Conservation (phyloP, 441 rosid genomes). For the Croton laevigatus region DNA sequence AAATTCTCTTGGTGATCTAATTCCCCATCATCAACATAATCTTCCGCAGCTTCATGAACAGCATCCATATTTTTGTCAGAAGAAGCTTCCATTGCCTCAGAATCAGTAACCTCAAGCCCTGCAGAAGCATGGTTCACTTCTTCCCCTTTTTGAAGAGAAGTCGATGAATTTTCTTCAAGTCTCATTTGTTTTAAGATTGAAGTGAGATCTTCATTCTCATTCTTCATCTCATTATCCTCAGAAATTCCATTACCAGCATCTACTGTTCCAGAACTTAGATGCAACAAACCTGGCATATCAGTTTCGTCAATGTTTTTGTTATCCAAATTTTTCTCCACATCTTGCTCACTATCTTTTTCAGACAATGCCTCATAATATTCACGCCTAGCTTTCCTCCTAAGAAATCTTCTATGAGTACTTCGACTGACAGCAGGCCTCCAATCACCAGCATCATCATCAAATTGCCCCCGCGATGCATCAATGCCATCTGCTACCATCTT, state of each 20-base stretch:
- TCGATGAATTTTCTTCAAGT: conserved; percentile 55
- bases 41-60: conserved; percentile 33
- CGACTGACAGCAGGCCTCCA: conserved; percentile 93
- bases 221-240: conserved; percentile 30
- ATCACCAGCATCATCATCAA: conserved; percentile 56
- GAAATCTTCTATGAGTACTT: conserved; percentile 75
- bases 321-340: conserved; percentile 37
- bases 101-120: conserved; percentile 17
- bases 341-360: conserved; percentile 60
- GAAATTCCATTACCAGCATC: conserved; percentile 23
- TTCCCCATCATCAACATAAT: conserved; percentile 30
- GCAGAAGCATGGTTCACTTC: conserved; percentile 21
- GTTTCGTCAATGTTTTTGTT: conserved; percentile 20
- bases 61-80: conserved; percentile 22
- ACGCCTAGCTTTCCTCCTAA: conserved; percentile 71
- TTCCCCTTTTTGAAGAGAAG: conserved; percentile 37
- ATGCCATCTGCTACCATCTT: conserved; percentile 81
- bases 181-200: conserved; percentile 57
- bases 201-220: conserved; percentile 39
- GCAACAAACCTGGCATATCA: conserved; percentile 18
- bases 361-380: conserved; percentile 45
- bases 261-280: conserved; percentile 28
- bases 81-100: conserved; percentile 16
- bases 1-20: conserved; percentile 42
- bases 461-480: conserved; percentile 75